Evolutionary conservation across 352 stramenopile species (phyloP).

Genomic region (Aphanomyces cochlioides): DNA sequence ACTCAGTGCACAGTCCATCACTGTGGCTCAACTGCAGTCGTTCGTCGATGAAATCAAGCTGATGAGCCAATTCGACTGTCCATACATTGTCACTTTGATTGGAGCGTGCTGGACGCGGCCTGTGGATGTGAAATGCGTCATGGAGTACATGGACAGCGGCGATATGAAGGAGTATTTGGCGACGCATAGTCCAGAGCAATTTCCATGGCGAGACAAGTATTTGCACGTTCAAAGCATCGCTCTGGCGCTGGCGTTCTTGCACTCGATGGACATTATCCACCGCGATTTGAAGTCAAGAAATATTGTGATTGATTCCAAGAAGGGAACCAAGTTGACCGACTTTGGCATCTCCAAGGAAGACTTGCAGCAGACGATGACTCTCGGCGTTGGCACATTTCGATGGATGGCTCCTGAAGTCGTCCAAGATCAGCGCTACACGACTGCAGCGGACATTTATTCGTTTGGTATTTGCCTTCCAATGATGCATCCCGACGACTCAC

Average conservation of each 20-base stretch:
- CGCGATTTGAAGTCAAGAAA: constrained; percentile 18
- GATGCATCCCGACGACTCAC: not conserved
- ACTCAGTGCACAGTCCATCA: constrained; percentile 29
- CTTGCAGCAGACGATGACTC: constrained; percentile 20
- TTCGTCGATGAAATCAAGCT: constrained; percentile 5
- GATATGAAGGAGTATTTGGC: constrained; percentile 31
- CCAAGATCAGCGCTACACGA: constrained; percentile 20
- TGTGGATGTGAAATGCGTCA: constrained; percentile 28
- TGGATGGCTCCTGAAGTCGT: constrained; percentile 26
- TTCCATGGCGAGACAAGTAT: not conserved
- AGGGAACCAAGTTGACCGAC: constrained; percentile 25
- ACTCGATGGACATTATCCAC: constrained; percentile 14
- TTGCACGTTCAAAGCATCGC: not conserved
- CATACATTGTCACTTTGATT: constrained; percentile 5
- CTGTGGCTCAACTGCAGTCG: not conserved
- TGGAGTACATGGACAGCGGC: constrained; percentile 37
- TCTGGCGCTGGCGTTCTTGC: not conserved
- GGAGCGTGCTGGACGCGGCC: constrained; percentile 5
- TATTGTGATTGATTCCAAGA: constrained; percentile 8
- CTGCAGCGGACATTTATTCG: constrained; percentile 21
- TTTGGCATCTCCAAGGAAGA: constrained; percentile 24
- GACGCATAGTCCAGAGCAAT: not conserved
- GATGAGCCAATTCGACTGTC: not conserved
- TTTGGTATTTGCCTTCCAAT: constrained; percentile 1
- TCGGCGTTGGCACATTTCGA: constrained; percentile 21